Evolutionary conservation across 176 grass and related monocot genomes (phyloP).

Genomic region (Poa annua): DNA sequence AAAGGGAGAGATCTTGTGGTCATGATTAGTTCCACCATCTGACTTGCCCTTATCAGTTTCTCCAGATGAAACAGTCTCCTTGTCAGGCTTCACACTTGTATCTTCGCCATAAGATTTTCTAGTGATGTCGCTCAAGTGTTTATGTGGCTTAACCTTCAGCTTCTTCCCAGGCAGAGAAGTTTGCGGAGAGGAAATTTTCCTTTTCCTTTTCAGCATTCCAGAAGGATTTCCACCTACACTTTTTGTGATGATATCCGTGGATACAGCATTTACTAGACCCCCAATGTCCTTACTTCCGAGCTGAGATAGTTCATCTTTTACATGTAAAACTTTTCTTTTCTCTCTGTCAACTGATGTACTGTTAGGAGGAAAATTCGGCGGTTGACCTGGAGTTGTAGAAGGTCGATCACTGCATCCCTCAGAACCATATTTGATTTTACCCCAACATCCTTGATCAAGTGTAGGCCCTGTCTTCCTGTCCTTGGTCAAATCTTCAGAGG

Average conservation of each 20-base stretch:
- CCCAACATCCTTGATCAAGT: slow-evolving; percentile 38
- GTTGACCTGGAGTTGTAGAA: slow-evolving; percentile 33
- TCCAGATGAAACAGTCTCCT: slow-evolving; percentile 38
- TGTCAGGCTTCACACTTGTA: slow-evolving; percentile 52
- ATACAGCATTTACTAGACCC: slow-evolving; percentile 42
- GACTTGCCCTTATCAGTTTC: slow-evolving; percentile 44
- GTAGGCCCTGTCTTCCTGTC: slow-evolving; percentile 35
- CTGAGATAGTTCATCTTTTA: slow-evolving; percentile 44
- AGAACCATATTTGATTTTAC: slow-evolving; percentile 35
- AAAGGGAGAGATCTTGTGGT: slow-evolving; percentile 23
- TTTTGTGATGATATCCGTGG: slow-evolving; percentile 21
- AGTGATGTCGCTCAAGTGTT: slow-evolving; percentile 36
- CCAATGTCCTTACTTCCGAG: slow-evolving; percentile 40
- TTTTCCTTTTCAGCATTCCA: slow-evolving; percentile 45
- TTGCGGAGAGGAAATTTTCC: slow-evolving; percentile 46
- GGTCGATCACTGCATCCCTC: slow-evolving; percentile 39
- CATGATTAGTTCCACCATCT: slow-evolving; percentile 40
- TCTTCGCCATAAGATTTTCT: slow-evolving; percentile 44
- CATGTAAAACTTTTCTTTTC: slow-evolving; percentile 32
- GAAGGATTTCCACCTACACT: slow-evolving; percentile 45
- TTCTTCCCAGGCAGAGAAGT: slow-evolving; percentile 49
- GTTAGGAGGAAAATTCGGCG: slow-evolving; percentile 43
- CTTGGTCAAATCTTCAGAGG: slow-evolving; percentile 34
- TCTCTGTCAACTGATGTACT: slow-evolving; percentile 38
- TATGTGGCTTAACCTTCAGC: slow-evolving; percentile 54